Conservation (phyloP, 495 filamentous ascomycete species). For the Neurospora pannonica region DNA sequence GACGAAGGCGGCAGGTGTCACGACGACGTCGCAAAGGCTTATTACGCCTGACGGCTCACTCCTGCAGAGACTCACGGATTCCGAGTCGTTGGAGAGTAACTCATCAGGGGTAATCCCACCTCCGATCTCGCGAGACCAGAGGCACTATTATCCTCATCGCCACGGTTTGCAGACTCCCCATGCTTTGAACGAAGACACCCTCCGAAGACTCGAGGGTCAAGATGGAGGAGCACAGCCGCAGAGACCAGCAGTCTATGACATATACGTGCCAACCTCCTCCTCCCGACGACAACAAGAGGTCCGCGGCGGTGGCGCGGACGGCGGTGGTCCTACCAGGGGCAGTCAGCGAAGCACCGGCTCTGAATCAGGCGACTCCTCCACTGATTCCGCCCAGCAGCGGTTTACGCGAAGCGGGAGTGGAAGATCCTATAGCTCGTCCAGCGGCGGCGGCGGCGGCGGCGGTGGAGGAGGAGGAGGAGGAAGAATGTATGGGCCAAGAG, state of each 20-base stretch:
- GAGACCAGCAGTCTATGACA: conserved; percentile 9
- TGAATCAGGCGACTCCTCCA: conserved; percentile 21
- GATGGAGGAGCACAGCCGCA: not conserved
- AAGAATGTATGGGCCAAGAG: not conserved
- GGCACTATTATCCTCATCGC: conserved; percentile 1
- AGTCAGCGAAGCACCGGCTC: conserved; percentile 23
- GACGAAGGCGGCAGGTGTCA: conserved; percentile 3
- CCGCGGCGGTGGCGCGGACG: not conserved
- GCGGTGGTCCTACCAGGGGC: not conserved
- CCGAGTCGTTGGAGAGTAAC: conserved; percentile 9
- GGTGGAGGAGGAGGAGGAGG: not conserved
- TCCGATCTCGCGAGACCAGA: conserved; percentile 5
- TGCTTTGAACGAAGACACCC: conserved; percentile 25
- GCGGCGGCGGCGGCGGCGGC: no score
- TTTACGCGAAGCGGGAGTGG: conserved; percentile 13
- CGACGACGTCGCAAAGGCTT: conserved; percentile 18
- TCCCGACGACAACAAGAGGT: conserved; percentile 4
- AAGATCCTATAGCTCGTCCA: conserved; percentile 15
- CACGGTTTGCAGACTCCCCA: conserved; percentile 4
- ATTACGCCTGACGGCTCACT: conserved; percentile 12
- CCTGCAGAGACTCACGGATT: conserved; percentile 15
- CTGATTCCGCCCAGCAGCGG: conserved; percentile 10
- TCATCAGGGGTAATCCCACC: conserved; percentile 2
- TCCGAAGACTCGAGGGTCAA: conserved; percentile 25
- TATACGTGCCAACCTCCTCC: conserved; percentile 13